These are phyloP conservation scores for Fennellomyces sp. DNA, from an alignment of 371 early-diverging fungal species.

Conservation along the genomic window DNA sequence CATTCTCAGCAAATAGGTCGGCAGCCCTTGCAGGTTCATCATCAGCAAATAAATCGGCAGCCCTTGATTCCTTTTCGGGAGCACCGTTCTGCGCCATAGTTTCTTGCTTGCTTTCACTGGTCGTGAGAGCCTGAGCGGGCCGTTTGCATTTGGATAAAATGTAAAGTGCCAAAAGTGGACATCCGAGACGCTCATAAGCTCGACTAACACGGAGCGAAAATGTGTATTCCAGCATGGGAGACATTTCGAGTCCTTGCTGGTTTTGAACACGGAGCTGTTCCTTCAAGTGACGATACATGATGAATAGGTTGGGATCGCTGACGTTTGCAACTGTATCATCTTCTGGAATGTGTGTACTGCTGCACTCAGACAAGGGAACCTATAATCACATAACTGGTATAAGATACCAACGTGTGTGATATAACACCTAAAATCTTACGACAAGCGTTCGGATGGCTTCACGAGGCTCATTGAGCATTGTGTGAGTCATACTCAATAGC, in stretches of 20 bases:
- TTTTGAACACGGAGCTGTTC: slow-evolving; percentile 26
- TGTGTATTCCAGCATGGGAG: slow-evolving; percentile 49
- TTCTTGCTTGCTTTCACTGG: background rate
- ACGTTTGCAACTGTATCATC: slow-evolving; percentile 30
- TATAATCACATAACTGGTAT: too few relatives aligned
- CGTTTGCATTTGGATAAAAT: slow-evolving; percentile 41
- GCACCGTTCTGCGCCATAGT: background rate
- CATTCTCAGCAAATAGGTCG: slow-evolving; percentile 21
- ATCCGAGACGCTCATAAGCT: slow-evolving; percentile 79
- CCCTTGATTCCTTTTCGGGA: background rate
- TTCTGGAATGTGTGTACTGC: background rate
- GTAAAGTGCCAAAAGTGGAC: slow-evolving; percentile 72
- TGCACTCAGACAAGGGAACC: background rate
- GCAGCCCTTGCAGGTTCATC: background rate
- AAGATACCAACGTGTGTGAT: too few relatives aligned
- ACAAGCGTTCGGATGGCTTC: slow-evolving; percentile 69
- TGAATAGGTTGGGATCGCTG: slow-evolving; percentile 76
- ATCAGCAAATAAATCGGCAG: slow-evolving; percentile 20
- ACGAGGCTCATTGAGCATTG: slow-evolving; percentile 64
- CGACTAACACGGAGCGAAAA: slow-evolving; percentile 63
- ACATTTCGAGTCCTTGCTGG: slow-evolving; percentile 16
- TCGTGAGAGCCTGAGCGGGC: background rate
- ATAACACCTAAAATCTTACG: slow-evolving; percentile 32
- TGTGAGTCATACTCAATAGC: slow-evolving; percentile 69
- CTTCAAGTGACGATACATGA: slow-evolving; percentile 75